phyloP scores from a whole-genome alignment of 2,329 filamentous ascomycete genomes.

The Penicillium occitanis region DNA sequence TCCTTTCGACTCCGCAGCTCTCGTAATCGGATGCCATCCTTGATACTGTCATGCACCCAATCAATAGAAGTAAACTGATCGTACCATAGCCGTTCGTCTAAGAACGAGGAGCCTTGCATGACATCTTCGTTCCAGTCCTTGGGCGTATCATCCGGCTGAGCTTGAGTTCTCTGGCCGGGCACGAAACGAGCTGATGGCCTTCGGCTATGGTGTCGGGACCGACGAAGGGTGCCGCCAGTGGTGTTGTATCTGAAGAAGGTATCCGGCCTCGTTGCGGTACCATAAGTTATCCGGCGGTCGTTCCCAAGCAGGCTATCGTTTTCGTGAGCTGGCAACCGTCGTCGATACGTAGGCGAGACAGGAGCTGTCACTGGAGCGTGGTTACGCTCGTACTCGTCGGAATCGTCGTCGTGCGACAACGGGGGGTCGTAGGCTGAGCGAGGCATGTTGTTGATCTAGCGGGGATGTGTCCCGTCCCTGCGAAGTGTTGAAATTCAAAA shows the following conservation, averaged over 20 bases:
- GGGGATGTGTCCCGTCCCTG: not conserved
- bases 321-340: constrained; percentile 33
- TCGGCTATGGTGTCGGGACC: constrained; percentile 50
- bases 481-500: not conserved
- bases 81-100: constrained; percentile 93
- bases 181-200: constrained; percentile 53
- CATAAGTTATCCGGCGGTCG: constrained; percentile 32
- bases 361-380: constrained; percentile 31
- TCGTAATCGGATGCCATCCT: constrained; percentile 86
- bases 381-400: constrained; percentile 8
- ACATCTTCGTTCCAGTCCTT: constrained; percentile 36
- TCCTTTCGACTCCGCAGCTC: constrained; percentile 78
- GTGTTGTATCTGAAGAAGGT: constrained; percentile 36
- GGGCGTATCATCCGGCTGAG: constrained; percentile 46
- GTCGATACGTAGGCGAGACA: constrained; percentile 37
- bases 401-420: constrained; percentile 17
- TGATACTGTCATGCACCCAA: constrained; percentile 97
- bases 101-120: constrained; percentile 61
- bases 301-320: constrained; percentile 16
- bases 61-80: constrained; percentile 97
- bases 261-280: constrained; percentile 35
- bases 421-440: constrained; percentile 17
- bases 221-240: constrained; percentile 38
- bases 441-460: constrained; percentile 17
- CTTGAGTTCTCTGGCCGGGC: constrained; percentile 47